phyloP scores from a whole-genome alignment of 164 flowering plant genomes.

The Umbilicus rupestris region DNA sequence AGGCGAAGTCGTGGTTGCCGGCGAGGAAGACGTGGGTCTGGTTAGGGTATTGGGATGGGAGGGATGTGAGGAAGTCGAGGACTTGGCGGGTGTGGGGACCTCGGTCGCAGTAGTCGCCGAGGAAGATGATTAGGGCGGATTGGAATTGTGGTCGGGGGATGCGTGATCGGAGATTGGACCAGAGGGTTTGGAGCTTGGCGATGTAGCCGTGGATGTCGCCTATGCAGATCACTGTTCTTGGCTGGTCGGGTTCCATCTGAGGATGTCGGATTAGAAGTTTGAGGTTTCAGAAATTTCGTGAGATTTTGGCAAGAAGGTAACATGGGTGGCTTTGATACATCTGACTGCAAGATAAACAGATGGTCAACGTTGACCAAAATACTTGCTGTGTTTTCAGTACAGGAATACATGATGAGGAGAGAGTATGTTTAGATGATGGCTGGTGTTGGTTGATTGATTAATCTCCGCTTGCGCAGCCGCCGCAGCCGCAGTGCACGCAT shows the following conservation, averaged over 20 bases:
- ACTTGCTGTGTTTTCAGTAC: background rate
- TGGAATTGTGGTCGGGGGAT: conserved; percentile 36
- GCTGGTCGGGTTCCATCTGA: conserved; percentile 2
- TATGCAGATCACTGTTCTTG: conserved; percentile 40
- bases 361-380: background rate
- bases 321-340: too few species aligned
- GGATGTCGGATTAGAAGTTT: background rate
- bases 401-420: background rate
- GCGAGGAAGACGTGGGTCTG: conserved; percentile 78
- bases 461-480: conserved; percentile 86
- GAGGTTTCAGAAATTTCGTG: background rate
- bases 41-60: conserved; percentile 57
- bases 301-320: too few species aligned
- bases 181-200: conserved; percentile 62
- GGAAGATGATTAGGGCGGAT: conserved; percentile 63
- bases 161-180: conserved; percentile 68
- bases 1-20: conserved; percentile 90
- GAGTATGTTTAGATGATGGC: too few species aligned
- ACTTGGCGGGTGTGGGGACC: conserved; percentile 67
- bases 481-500: conserved; percentile 90
- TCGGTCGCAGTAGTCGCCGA: conserved; percentile 94
- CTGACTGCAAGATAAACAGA: background rate
- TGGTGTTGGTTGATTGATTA: conserved; percentile 17
- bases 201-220: conserved; percentile 90
- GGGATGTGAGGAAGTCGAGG: conserved; percentile 52